Evolutionary conservation across 768 basidiomycete species (phyloP), one percentile per base, ranked within the genome.

Genomic region (Hericium alpestre): DNA sequence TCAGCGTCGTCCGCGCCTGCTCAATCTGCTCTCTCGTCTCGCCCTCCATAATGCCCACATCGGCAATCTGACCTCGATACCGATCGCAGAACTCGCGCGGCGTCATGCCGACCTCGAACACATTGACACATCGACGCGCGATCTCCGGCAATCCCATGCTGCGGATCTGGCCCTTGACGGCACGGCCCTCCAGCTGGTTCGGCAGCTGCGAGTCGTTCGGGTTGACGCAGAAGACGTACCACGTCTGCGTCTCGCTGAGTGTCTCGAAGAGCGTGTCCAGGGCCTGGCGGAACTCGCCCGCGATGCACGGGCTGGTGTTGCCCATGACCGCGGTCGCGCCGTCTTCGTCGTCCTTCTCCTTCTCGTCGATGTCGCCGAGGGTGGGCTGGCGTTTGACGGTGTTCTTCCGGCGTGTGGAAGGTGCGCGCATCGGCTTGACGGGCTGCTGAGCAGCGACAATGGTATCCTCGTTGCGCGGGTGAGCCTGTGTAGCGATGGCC

Each of bases 151-250:
- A 65, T 0, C 93, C 90, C 23, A 86, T 65, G 56, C 88, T 87
- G 52, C 89, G 78, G 39, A 98, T 86, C 71, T 98, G 95, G 0
- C 90, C 89, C 69, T 93, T 95, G 51, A 97, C 87, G 41, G 87
- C 85, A 48, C 93, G 77, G 11, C 90, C 89, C 73, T 98, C 95
- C 54, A 97, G 74, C 67, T 97, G 94, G 67, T 93, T 91, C 40
- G 94, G 93, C 18, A 97, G 72, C 66, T 95, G 95, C 23, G 91
- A 86, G 72, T 97, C 93, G 66, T 98, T 99, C 4, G 94, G 93
- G 67, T 89, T 93, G 63, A 98, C 71, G 65, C 93, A 96, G 71
- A 95, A 91, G 16, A 96, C 79, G 64, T 84, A 87, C 93, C 93
- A 97, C 1, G 82, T 73, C 71, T 93, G 88, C 15, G 91, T 88